Percentiles rank a stretch among this genome's conserved stretches.
Conservation (phyloP, 1,139 yeast species). For the Casaregolazyma lundiana region DNA sequence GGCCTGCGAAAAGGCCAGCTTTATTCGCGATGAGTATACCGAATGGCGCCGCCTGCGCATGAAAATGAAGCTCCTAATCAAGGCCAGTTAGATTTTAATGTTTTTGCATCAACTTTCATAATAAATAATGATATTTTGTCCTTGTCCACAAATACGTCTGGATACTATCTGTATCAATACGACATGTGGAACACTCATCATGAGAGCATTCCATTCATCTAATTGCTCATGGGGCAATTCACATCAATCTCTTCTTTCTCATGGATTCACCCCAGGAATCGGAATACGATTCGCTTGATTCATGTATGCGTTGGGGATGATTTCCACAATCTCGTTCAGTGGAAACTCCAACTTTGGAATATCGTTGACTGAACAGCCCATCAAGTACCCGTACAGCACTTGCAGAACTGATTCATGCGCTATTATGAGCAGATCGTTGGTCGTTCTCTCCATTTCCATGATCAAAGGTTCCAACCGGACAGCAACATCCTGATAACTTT, state of each 20-base stretch:
- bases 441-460: constrained; percentile 86
- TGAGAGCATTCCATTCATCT: too few species aligned
- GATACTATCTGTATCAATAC: too few species aligned
- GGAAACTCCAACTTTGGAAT: constrained; percentile 77
- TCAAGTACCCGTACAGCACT: constrained; percentile 86
- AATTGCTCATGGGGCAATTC: too few species aligned
- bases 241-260: constrained; percentile 9
- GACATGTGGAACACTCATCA: too few species aligned
- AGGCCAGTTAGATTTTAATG: constrained; percentile 24
- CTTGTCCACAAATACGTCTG: too few species aligned
- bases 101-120: too few species aligned
- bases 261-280: constrained; percentile 27
- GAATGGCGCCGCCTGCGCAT: constrained; percentile 31
- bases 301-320: constrained; percentile 82
- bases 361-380: constrained; percentile 86
- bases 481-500: constrained; percentile 93
- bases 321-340: constrained; percentile 77
- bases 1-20: constrained; percentile 31
- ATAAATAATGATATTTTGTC: too few species aligned
- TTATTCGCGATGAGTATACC: constrained; percentile 32
- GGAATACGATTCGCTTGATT: constrained; percentile 60
- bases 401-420: constrained; percentile 90
- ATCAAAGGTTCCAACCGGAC: constrained; percentile 89
- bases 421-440: constrained; percentile 80
- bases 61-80: constrained; percentile 29